Evolutionary conservation across 345 rosid genomes (phyloP).

Genomic region (Sisymbrium irio): DNA sequence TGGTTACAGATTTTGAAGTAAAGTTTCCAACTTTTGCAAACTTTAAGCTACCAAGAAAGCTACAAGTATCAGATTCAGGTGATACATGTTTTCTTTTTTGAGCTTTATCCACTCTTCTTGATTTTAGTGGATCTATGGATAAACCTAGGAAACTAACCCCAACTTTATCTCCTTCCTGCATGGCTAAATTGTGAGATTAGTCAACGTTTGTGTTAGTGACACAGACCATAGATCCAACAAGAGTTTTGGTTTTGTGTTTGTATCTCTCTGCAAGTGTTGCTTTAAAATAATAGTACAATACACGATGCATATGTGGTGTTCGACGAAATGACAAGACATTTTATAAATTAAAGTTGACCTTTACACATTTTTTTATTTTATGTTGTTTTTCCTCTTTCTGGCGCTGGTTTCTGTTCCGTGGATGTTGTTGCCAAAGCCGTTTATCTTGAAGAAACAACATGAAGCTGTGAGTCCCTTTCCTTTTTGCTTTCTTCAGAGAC

Average conservation of each 20-base stretch:
- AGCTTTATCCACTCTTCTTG: conserved; percentile 32
- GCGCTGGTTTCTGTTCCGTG: conserved; percentile 93
- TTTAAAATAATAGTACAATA: background rate
- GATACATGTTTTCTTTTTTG: conserved; percentile 38
- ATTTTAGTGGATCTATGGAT: conserved; percentile 27
- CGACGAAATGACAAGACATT: background rate
- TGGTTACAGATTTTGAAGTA: conserved; percentile 49
- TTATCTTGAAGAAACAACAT: conserved; percentile 85
- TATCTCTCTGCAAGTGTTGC: background rate
- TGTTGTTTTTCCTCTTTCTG: conserved; percentile 62
- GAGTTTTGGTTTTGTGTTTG: background rate
- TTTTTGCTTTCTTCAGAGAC: conserved; percentile 54
- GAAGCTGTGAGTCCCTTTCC: conserved; percentile 47
- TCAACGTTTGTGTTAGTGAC: background rate
- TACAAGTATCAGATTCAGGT: conserved; percentile 37
- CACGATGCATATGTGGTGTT: background rate
- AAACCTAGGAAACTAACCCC: background rate
- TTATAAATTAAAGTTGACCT: too few relatives aligned
- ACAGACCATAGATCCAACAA: background rate
- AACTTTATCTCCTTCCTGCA: background rate
- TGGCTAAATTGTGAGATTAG: background rate
- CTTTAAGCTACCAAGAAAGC: conserved; percentile 48
- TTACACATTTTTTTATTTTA: too few relatives aligned
- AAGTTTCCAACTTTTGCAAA: conserved; percentile 83
- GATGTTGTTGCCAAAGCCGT: conserved; percentile 97